Evolutionary conservation across 257 asterid species (phyloP).

Genomic region (Solanum bulbocastanum): DNA sequence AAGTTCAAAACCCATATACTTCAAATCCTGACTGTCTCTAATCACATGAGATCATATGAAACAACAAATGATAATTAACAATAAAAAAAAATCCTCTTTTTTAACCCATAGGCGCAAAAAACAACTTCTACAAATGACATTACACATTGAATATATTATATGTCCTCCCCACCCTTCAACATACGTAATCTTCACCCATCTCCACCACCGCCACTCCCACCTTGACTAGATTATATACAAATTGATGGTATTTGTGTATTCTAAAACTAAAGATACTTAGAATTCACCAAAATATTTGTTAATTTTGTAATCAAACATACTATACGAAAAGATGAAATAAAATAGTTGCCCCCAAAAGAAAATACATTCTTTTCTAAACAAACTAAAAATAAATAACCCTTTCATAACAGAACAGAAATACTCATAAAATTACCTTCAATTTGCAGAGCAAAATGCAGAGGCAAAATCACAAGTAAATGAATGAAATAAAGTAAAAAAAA

Average conservation of each 20-base stretch:
- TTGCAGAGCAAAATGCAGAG: background rate
- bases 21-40: background rate
- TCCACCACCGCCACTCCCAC: background rate
- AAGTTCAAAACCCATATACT: background rate
- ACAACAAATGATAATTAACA: background rate
- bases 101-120: background rate
- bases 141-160: background rate
- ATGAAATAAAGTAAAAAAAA: background rate
- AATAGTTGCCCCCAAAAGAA: fast-evolving
- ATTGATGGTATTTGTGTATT: fast-evolving
- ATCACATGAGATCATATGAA: background rate
- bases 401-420: background rate
- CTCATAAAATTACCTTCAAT: background rate
- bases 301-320: too few relatives aligned
- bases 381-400: background rate
- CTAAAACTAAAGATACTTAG: background rate
- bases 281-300: background rate
- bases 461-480: background rate
- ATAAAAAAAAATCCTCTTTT: background rate
- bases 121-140: background rate
- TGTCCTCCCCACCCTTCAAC: background rate
- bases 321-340: too few relatives aligned
- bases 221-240: background rate
- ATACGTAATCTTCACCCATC: background rate
- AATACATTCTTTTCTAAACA: background rate